These are phyloP conservation scores for Tolypocladium ophioglossoides DNA, from an alignment of 2,329 filamentous ascomycete genomes.

Conservation along the genomic window DNA sequence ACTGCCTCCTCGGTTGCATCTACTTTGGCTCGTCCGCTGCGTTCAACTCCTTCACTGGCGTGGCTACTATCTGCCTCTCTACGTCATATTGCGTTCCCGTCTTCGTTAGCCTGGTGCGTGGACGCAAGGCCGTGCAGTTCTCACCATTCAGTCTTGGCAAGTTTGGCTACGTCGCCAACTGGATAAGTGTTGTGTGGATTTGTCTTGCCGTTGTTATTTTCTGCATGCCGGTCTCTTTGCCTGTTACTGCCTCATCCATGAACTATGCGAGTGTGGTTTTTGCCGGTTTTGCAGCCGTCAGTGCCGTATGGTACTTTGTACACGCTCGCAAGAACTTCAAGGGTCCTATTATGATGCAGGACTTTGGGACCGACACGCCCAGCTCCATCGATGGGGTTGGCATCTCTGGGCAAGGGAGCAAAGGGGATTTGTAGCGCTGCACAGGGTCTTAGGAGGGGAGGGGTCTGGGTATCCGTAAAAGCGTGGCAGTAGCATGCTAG, in stretches of 20 bases:
- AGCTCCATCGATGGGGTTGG: not conserved
- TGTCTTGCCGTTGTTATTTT: conserved; percentile 59
- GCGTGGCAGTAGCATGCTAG: not conserved
- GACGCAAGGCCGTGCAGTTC: conserved; percentile 51
- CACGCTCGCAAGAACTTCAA: conserved; percentile 54
- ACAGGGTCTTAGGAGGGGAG: not conserved
- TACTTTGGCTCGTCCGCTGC: conserved; percentile 70
- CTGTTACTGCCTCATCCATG: conserved; percentile 47
- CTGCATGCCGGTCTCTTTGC: conserved; percentile 59
- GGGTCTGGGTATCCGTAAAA: no score
- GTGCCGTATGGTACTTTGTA: conserved; percentile 51
- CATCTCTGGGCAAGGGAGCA: not conserved
- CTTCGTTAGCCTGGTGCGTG: conserved; percentile 57
- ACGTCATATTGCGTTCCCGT: conserved; percentile 70
- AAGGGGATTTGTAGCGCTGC: not conserved
- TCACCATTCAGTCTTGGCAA: conserved; percentile 59
- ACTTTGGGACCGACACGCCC: not conserved
- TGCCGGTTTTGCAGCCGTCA: conserved; percentile 49
- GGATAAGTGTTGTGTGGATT: conserved; percentile 59
- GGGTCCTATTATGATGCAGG: conserved; percentile 35
- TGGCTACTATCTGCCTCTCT: conserved; percentile 68
- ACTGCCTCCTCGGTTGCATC: conserved; percentile 64
- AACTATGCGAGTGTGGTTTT: conserved; percentile 62
- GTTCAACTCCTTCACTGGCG: conserved; percentile 71
- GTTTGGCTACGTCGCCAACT: conserved; percentile 59